A percentile compares a stretch with the other conserved stretches of the same genome.
These are phyloP conservation scores for Taphrina betulina DNA, from an alignment of 1,139 yeast genomes.

Conservation along the genomic window DNA sequence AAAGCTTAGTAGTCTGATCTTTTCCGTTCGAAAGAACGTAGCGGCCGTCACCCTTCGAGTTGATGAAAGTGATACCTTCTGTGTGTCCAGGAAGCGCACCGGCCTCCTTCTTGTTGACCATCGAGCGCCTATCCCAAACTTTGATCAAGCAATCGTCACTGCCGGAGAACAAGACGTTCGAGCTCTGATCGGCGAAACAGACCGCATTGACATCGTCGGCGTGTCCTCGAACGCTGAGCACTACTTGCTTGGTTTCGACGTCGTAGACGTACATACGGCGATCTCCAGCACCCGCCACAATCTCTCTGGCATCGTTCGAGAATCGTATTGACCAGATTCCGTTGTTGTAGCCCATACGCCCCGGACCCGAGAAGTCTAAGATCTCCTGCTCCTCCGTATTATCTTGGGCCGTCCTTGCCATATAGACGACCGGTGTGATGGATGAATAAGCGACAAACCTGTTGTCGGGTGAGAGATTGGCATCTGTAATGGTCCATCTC, in stretches of 20 bases:
- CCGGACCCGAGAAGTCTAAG: constrained; percentile 34
- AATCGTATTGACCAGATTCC: constrained; percentile 41
- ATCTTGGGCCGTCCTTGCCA: constrained; percentile 38
- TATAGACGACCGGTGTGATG: constrained; percentile 39
- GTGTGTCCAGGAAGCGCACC: constrained; percentile 68
- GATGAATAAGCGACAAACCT: constrained; percentile 39
- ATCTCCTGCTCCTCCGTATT: constrained; percentile 35
- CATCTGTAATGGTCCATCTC: constrained; percentile 44
- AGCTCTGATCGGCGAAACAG: constrained; percentile 72
- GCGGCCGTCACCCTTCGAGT: constrained; percentile 41
- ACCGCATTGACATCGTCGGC: constrained; percentile 60
- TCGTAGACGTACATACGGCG: constrained; percentile 38
- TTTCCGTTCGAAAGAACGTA: constrained; percentile 43
- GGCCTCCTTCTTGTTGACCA: constrained; percentile 55
- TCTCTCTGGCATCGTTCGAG: constrained; percentile 38
- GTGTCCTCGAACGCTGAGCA: constrained; percentile 68
- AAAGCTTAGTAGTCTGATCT: constrained; percentile 44
- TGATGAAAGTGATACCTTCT: constrained; percentile 50
- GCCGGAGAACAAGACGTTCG: constrained; percentile 71
- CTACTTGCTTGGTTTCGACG: constrained; percentile 43
- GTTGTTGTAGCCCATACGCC: constrained; percentile 20
- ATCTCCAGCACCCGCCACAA: constrained; percentile 41
- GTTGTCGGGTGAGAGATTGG: constrained; percentile 41
- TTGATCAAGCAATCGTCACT: constrained; percentile 79
- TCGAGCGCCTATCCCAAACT: constrained; percentile 70